Conservation (phyloP, 2,329 filamentous ascomycete genomes). For the Didymosphaeria variabile region DNA sequence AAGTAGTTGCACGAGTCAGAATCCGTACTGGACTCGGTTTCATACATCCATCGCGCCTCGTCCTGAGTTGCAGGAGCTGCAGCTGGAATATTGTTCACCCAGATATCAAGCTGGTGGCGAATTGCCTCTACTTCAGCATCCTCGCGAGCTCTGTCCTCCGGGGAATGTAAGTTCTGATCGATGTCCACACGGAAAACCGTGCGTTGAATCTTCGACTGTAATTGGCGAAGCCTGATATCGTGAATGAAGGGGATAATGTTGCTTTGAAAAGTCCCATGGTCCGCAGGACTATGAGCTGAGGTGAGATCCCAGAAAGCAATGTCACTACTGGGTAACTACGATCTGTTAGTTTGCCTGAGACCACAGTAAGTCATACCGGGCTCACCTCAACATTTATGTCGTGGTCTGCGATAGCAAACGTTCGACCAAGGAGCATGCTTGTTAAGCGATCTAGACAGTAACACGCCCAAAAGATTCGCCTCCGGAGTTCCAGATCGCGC, state of each 20-base stretch:
- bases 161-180: conserved; percentile 23
- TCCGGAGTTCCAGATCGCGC: conserved; percentile 34
- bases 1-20: conserved; percentile 38
- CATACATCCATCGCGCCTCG: conserved; percentile 39
- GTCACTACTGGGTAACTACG: conserved; percentile 33
- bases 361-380: no score
- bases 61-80: conserved; percentile 30
- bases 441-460: conserved; percentile 39
- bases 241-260: conserved; percentile 40
- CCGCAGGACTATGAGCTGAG: conserved; percentile 24
- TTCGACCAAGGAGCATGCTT: conserved; percentile 35
- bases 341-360: background rate
- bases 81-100: conserved; percentile 29
- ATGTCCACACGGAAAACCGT: conserved; percentile 37
- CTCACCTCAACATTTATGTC: conserved; percentile 40
- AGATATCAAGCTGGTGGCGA: conserved; percentile 30
- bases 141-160: conserved; percentile 26
- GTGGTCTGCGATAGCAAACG: conserved; percentile 38
- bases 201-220: conserved; percentile 38
- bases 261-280: conserved; percentile 26
- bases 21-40: conserved; percentile 31
- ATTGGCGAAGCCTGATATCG: conserved; percentile 35
- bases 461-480: conserved; percentile 38
- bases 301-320: conserved; percentile 34
- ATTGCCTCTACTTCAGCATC: conserved; percentile 33